Evolutionary conservation across 2,329 filamentous ascomycete genomes (phyloP), one percentile per base, ranked within the genome.

Genomic region (Pestalotiopsis sp.): DNA sequence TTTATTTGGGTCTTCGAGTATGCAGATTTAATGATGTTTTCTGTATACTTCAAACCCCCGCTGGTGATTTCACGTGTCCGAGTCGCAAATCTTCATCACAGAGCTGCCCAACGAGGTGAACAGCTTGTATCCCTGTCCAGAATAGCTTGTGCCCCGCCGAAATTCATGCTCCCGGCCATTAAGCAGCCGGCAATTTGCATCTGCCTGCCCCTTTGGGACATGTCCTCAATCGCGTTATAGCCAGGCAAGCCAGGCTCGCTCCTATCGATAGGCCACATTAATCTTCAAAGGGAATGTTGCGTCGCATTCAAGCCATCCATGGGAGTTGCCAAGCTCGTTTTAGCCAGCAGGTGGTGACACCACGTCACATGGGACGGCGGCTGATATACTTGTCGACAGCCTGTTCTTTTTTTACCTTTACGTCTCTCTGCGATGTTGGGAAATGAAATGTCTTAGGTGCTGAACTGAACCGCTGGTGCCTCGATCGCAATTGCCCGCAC

Each of bases 251-350:
- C 25, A 62, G 36, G 59, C 59, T 62, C 5, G 27, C 12, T 39
- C 20, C 45, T 52, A 23, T 52, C 45, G 45, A 52, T 52, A 52
- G 45, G 45, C 45, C 45, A 20, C 45, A 9, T 12, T 6, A 62
- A 6, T 36, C 59, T 39, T 27, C 59, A 62, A 62, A 36, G 59
- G 59, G 59, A 62, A 62, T 36, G 59, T 62, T 36, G 31, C 27
- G 31, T 20, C 36, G 31, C 36, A 38, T 39, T 14, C n/a, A 59
- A 59, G 31, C 17, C 56, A 59, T 59, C 17, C 12, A n/a, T 31
- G 59, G 20, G 59, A 62, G 27, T 20, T 62, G 59, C 59, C 59
- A 62, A 62, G 59, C 59, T 62, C 31, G 59, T 62, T 62, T 36
- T 62, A 62, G 59, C 59, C 59, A 62, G 31, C 12, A 61, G 41